Percentiles rank a stretch among this genome's conserved stretches.
phyloP scores from a whole-genome alignment of 108 stramenopile species.

The Discostella pseudostelligera region DNA sequence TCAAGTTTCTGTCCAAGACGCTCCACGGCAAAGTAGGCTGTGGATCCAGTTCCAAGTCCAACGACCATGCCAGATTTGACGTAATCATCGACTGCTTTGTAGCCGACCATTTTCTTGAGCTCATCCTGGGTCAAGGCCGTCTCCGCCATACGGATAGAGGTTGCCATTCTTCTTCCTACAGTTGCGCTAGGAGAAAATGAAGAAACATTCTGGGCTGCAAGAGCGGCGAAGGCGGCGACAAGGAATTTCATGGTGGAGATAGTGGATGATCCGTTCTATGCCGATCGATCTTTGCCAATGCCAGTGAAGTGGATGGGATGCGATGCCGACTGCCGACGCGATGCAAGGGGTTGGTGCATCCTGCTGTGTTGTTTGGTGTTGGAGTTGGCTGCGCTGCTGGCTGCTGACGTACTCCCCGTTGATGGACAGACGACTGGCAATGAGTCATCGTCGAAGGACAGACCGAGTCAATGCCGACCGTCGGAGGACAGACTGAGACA shows the following conservation, averaged over 20 bases:
- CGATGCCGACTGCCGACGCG: no score
- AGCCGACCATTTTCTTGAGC: constrained; percentile 89
- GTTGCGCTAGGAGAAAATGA: constrained; percentile 15
- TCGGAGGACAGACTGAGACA: no score
- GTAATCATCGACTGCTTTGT: constrained; percentile 92
- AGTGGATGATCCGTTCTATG: no score
- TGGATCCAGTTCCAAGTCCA: constrained; percentile 99
- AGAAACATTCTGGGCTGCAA: constrained; percentile 11
- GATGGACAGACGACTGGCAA: no score
- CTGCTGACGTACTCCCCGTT: no score
- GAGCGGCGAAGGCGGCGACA: constrained; percentile 24
- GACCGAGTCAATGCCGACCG: no score
- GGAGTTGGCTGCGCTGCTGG: no score
- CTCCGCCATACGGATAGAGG: constrained; percentile 15
- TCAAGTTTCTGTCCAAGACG: constrained; percentile 90
- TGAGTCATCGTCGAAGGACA: no score
- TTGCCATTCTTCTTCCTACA: neutral
- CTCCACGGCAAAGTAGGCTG: constrained; percentile 98
- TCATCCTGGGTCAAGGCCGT: constrained; percentile 69
- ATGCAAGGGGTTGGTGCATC: no score
- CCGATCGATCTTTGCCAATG: no score
- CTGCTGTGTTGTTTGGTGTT: no score
- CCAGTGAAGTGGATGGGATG: no score
- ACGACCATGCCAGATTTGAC: constrained; percentile 96
- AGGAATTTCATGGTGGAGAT: constrained; percentile 26